Base-by-base conservation (phyloP, 1,284 basidiomycete genomes). In the Papiliotrema terrestris region DNA sequence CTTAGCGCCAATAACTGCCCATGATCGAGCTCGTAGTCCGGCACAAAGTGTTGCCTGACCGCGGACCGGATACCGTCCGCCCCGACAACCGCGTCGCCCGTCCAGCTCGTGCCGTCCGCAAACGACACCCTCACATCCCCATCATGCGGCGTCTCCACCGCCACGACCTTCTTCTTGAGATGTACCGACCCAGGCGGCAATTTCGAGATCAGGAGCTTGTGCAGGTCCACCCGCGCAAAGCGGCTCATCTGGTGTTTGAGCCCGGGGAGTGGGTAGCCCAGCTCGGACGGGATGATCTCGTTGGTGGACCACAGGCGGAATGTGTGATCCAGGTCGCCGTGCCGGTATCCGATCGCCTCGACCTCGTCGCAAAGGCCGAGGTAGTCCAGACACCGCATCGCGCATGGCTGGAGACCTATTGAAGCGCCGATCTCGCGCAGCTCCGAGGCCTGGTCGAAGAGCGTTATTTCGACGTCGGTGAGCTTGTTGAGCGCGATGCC, bases 341-440 rank as follows among this genome's bases (percentile, higher is more conserved):
- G 45, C 35, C 58, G 26, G 45, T 54, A 60, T 20, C 54, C 58
- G 1, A 60, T 17, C 32, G 44, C 35, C 36, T 60, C 55, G 13
- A 60, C 49, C 15, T 55, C 52, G 11, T 49, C 42, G 3, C 49
- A 55, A 2, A 60, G 29, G 5, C 58, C 58, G 32, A 60, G 55
- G 45, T 57, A 52, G 45, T 60, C 58, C 9, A 60, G 52, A 9
- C 46, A 42, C 2, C 58, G 19, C 14, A 60, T 29, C 1, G 55
- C 55, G 36, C 58, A 60, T 5, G 58, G 55, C 42, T 60, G 58
- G 1, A 60, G 41, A 3, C 51, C 58, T 26, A 60, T 60, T 6
- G 44, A 49, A 1, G 58, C 58, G 1, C 56, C 56, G n/a, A 58
- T 49, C 52, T 58, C 56, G 8, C 45, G 38, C 20, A 53, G 44